A percentile compares a stretch with the other conserved stretches of the same genome.
phyloP scores from a whole-genome alignment of 345 rosid species.

The Salix caprea region DNA sequence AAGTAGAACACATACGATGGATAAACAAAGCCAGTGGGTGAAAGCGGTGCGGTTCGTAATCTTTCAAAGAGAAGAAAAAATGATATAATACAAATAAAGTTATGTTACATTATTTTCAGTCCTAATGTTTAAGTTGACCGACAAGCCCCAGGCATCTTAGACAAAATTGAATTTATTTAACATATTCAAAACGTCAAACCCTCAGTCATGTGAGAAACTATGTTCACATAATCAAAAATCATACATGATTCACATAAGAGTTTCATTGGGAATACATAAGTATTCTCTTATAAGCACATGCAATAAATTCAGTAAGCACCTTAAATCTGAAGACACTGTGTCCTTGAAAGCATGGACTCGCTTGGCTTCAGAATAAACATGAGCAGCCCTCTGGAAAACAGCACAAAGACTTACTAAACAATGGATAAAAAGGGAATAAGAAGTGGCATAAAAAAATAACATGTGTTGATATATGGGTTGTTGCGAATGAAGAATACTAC shows the following conservation, averaged over 20 bases:
- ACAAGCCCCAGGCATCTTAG: background rate
- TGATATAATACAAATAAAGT: background rate
- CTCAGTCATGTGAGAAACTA: background rate
- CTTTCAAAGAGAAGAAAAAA: background rate
- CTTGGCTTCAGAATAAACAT: conserved; percentile 85
- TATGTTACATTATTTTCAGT: background rate
- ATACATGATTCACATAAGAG: background rate
- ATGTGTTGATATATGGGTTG: background rate
- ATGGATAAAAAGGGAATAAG: background rate
- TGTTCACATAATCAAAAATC: background rate
- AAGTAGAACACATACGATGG: background rate
- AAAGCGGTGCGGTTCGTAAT: background rate
- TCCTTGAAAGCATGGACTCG: conserved; percentile 85
- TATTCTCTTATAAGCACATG: background rate
- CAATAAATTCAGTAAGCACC: conserved; percentile 28
- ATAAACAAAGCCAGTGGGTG: background rate
- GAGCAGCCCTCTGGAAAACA: conserved; percentile 72
- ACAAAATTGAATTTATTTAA: background rate
- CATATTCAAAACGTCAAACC: background rate
- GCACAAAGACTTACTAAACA: background rate
- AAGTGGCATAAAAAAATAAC: background rate
- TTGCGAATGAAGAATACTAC: background rate
- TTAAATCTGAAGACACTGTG: conserved; percentile 58
- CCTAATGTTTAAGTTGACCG: background rate
- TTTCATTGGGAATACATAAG: background rate